Evolutionary conservation across 305 asterid genomes (phyloP), one percentile per base, ranked within the genome.

Genomic region (Fraxinus sp.): DNA sequence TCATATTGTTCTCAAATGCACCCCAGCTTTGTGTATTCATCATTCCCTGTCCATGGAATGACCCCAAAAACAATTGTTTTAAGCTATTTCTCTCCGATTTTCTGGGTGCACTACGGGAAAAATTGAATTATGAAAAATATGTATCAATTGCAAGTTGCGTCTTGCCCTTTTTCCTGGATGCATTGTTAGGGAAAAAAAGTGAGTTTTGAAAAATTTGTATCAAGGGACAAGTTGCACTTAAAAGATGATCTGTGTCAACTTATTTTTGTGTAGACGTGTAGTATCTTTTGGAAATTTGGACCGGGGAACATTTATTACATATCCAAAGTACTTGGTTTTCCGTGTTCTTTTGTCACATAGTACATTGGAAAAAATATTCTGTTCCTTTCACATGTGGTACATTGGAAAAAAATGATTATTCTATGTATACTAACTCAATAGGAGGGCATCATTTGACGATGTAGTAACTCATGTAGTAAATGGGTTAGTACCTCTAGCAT

Each of bases 261-360:
- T 36, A 1, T 36, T 36, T 36, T 36, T 36, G 10, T 36, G 41
- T 36, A 36, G 41, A 36, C 41, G 41, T 7, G 41, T 1, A 36
- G 10, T 41, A 9, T 41, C 49, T 41, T 39, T 39, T 39, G 49
- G 49, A 9, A 9, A 41, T 41, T 41, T 9, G 49, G 13, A 2
- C 52, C 49, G 16, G 52, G 4, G 52, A 44, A 80, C 76, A 39
- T 83, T 57, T 39, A 44, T 26, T 26, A 0, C 22, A 77, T 33
- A 59, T 86, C 77, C 83, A 57, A 80, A 79, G 41, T 49, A 78
- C 77, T 68, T 84, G 1, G 83, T 28, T 28, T 88, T 83, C 77
- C 77, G 88, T 84, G 89, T 72, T 72, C 5, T 80, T 86, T 86
- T 84, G 89, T 88, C 39, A 35, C 8, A 5, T 35, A 35, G 7